Base-by-base conservation (phyloP, 2,329 filamentous ascomycete genomes). In the Lithohypha guttulata region DNA sequence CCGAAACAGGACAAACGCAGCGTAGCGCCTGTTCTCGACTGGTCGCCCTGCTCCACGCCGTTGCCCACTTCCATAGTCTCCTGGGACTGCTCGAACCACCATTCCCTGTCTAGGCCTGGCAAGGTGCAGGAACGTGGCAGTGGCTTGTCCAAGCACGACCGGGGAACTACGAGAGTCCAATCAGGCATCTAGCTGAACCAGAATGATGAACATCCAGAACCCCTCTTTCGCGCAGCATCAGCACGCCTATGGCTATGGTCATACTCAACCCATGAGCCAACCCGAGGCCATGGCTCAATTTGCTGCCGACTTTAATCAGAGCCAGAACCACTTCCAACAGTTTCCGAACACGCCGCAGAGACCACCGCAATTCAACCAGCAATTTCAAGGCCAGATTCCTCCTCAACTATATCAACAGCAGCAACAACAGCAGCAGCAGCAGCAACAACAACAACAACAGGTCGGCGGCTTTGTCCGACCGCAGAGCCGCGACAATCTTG, bases 131-230 rank as follows among this genome's bases (percentile, higher is more conserved):
- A 40, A 40, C 37, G 29, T 34, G 37, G 37, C 17, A 18, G 20
- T 18, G 13, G 11, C 13, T 17, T 17, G 7, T 9, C 6, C n/a
- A 27, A 22, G 20, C 13, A 17, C 3, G 4, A 7, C 6, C n/a
- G 22, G 4, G 10, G 15, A 9, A 19, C 14, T 38, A 20, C 13
- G 25, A 36, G 33, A 36, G 33, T 25, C 40, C 33, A 36, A 42
- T 38, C 32, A 36, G 20, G 15, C 30, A n/a, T n/a, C n/a, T n/a
- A n/a, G n/a, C n/a, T n/a, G n/a, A n/a, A n/a, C n/a, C n/a, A 14
- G 4, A 14, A 14, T 30, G 21, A 48, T 45, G 46, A 51, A 46
- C 45, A 48, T 47, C 38, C 47, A 30, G 29, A 52, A 49, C 48
- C 50, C 50, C 46, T 44, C 44, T 37, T 46, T 39, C 47, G 42